Evolutionary conservation across 2,329 filamentous ascomycete genomes (phyloP).

Genomic region (Cytospora paraplurivora): DNA sequence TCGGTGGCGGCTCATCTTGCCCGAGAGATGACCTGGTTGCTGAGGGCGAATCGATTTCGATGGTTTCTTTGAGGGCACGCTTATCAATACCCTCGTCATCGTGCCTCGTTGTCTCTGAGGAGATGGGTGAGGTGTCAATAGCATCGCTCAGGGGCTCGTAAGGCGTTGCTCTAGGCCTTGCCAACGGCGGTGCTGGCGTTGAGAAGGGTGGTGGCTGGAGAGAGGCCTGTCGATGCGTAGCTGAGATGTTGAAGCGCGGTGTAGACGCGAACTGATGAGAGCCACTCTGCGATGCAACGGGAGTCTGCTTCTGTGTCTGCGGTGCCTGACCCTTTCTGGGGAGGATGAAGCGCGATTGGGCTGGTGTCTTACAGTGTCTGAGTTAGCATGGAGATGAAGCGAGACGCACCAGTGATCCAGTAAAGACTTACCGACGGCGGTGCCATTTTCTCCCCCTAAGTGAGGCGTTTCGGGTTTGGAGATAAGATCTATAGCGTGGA

Average conservation of each 20-base stretch:
- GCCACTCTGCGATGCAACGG: conserved; percentile 24
- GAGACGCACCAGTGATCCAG: not conserved
- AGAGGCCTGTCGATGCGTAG: conserved; percentile 28
- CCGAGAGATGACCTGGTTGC: conserved; percentile 27
- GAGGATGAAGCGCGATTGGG: conserved; percentile 34
- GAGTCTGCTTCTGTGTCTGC: conserved; percentile 26
- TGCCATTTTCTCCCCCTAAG: conserved; percentile 10
- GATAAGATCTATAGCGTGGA: not conserved
- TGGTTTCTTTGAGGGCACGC: conserved; percentile 26
- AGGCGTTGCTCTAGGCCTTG: conserved; percentile 30
- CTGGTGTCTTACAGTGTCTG: conserved; percentile 31
- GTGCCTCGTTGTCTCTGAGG: conserved; percentile 12
- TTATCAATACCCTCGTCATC: not conserved
- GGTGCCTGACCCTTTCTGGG: conserved; percentile 30
- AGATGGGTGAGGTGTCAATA: conserved; percentile 35
- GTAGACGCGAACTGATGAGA: conserved; percentile 33
- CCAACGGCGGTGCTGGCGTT: conserved; percentile 20
- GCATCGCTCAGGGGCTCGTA: conserved; percentile 27
- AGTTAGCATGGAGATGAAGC: not conserved
- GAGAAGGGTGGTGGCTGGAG: conserved; percentile 28
- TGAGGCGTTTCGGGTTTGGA: not conserved
- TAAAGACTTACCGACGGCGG: conserved; percentile 20
- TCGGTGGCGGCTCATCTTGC: conserved; percentile 33
- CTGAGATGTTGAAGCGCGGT: conserved; percentile 32
- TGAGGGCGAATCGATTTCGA: conserved; percentile 34